phyloP scores from a whole-genome alignment of 2,329 filamentous ascomycete genomes.

The Aureobasidium namibiae region DNA sequence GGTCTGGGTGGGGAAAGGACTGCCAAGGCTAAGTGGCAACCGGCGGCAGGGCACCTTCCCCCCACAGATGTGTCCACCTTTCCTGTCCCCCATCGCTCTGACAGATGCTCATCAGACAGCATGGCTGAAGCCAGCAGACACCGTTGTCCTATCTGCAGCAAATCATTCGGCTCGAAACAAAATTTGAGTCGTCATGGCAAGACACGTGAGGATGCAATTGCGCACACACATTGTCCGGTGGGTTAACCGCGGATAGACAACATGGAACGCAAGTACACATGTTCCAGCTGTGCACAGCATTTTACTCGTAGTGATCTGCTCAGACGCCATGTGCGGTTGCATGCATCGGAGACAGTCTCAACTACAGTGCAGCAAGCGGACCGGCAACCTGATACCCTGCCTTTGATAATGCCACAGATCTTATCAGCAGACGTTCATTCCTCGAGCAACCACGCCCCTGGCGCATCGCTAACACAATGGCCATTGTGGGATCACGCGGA shows the following conservation, averaged over 20 bases:
- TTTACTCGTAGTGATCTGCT: background rate
- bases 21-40: no score
- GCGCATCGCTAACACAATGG: background rate
- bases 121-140: background rate
- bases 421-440: background rate
- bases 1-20: no score
- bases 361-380: background rate
- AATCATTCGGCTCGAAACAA: background rate
- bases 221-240: background rate
- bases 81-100: background rate
- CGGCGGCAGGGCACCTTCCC: no score
- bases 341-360: background rate
- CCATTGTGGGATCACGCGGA: background rate
- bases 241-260: background rate
- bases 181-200: background rate
- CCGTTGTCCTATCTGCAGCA: background rate
- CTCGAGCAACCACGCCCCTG: background rate
- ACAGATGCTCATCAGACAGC: no score
- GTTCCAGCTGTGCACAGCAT: background rate
- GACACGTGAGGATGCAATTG: background rate
- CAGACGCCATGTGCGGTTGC: background rate
- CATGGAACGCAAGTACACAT: background rate
- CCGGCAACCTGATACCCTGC: background rate
- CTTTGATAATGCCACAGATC: background rate
- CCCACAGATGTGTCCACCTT: background rate